Evolutionary conservation across 768 basidiomycete species (phyloP), one percentile per base, ranked within the genome.

Genomic region (Boletus rubropictus): DNA sequence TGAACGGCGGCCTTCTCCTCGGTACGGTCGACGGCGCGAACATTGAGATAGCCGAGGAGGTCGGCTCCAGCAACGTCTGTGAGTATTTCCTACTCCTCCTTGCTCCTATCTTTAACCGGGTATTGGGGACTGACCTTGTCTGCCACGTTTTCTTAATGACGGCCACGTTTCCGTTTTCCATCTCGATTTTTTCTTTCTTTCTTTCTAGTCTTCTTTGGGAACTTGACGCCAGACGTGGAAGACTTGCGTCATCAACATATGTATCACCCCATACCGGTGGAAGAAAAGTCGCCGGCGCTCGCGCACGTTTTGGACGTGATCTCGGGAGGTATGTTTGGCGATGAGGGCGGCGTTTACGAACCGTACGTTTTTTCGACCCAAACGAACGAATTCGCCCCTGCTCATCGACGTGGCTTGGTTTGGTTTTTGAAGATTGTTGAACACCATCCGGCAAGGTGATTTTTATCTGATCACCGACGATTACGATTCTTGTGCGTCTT

Each of bases 21-120:
- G 92, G 90, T 38, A 92, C 91, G 24, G 87, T 89, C 70, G 91
- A 99, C 68, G 95, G 95, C 45, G 95, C 95, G 17, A 94, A 91
- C 59, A 91, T 92, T 49, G 94, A 97, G 71, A 97, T 98, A 54
- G 93, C 90, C 4, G 91, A 97, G 60, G 93, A 96, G 64, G 85
- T 92, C 39, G 95, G 94, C 25, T 89, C 92, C 61, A 82, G 78
- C 59, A 90, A 95, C 64, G 91, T 93, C 59, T 92, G 89, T 88
- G 40, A 48, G 54, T 39, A 7, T 22, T 10, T 28, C 27, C n/a
- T n/a, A n/a, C n/a, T n/a, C n/a, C n/a, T n/a, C n/a, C n/a, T n/a
- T n/a, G n/a, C n/a, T n/a, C n/a, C n/a, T n/a, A n/a, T n/a, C n/a
- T n/a, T 28, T 25, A 25, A 25, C 24, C 24, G 24, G 24, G 24